These are phyloP conservation scores for Persicaria tinctoria DNA, from an alignment of 148 eudicot species.

Conservation along the genomic window DNA sequence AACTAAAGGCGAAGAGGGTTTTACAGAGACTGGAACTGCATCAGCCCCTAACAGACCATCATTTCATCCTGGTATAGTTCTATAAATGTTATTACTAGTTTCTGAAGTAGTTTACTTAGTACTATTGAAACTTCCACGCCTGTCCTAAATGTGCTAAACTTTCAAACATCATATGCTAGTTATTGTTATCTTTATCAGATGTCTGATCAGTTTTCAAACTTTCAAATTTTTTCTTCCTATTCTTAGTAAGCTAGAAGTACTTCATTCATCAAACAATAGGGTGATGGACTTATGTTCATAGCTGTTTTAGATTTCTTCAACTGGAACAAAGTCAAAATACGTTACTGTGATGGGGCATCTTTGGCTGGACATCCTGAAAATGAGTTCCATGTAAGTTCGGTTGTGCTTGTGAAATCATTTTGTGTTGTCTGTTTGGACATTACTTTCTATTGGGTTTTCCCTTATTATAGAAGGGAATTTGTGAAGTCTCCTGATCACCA, in stretches of 20 bases:
- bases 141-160: too few relatives aligned
- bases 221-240: background rate
- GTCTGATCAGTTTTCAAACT: too few relatives aligned
- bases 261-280: background rate
- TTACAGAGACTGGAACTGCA: slow-evolving; percentile 36
- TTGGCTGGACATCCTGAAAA: slow-evolving; percentile 64
- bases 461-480: background rate
- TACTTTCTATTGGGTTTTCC: slow-evolving; percentile 7
- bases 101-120: background rate
- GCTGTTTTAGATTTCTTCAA: slow-evolving; percentile 67
- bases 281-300: background rate
- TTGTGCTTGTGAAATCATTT: slow-evolving; percentile 1
- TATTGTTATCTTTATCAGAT: too few relatives aligned
- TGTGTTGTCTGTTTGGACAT: slow-evolving; percentile 8
- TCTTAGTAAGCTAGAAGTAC: background rate
- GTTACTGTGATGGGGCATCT: slow-evolving; percentile 96
- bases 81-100: background rate
- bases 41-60: slow-evolving; percentile 35
- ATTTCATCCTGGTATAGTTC: slow-evolving; percentile 40
- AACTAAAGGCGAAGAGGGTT: slow-evolving; percentile 19
- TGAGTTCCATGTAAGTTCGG: slow-evolving; percentile 50
- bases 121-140: too few relatives aligned
- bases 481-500: background rate
- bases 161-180: too few relatives aligned
- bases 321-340: slow-evolving; percentile 90